Conservation (phyloP, 306 rosid species). For the Cicer bijugum region DNA sequence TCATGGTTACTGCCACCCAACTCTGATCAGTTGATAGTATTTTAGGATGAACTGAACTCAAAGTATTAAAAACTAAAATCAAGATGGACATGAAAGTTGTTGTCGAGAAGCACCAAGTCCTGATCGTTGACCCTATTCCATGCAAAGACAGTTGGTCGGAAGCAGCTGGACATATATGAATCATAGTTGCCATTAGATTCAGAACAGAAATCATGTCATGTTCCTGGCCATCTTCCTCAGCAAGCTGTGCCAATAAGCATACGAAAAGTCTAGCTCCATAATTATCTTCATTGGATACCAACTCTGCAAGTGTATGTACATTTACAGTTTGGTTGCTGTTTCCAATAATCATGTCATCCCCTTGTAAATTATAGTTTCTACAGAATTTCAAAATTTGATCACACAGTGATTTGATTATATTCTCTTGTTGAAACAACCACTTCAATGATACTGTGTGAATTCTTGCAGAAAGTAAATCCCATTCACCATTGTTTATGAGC, state of each 20-base stretch:
- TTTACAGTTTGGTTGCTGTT: slow-evolving; percentile 49
- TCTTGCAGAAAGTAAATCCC: slow-evolving; percentile 77
- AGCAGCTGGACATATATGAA: slow-evolving; percentile 59
- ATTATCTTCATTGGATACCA: slow-evolving; percentile 69
- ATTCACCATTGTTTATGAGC: slow-evolving; percentile 60
- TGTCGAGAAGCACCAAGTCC: slow-evolving; percentile 51
- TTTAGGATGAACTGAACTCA: slow-evolving; percentile 64
- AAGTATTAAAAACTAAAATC: slow-evolving; percentile 59
- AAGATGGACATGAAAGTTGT: slow-evolving; percentile 51
- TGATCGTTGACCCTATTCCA: slow-evolving; percentile 62
- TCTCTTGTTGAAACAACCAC: slow-evolving; percentile 95
- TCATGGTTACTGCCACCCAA: slow-evolving; percentile 71
- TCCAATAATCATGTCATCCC: slow-evolving; percentile 45
- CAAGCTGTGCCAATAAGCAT: slow-evolving; percentile 67
- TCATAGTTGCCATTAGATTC: slow-evolving; percentile 56
- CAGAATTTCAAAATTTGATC: slow-evolving; percentile 76
- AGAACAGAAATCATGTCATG: slow-evolving; percentile 56
- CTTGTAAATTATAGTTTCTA: slow-evolving; percentile 54
- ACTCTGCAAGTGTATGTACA: slow-evolving; percentile 67
- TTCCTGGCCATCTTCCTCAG: slow-evolving; percentile 64
- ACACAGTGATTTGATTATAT: slow-evolving; percentile 55
- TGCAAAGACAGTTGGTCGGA: slow-evolving; percentile 63
- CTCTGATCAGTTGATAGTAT: slow-evolving; percentile 65
- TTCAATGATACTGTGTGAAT: slow-evolving; percentile 72
- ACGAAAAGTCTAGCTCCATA: slow-evolving; percentile 68